Percentiles rank a stretch among this genome's conserved stretches.
These are phyloP conservation scores for Cladosporium oxysporum DNA, from an alignment of 2,329 filamentous ascomycete genomes.

Conservation along the genomic window DNA sequence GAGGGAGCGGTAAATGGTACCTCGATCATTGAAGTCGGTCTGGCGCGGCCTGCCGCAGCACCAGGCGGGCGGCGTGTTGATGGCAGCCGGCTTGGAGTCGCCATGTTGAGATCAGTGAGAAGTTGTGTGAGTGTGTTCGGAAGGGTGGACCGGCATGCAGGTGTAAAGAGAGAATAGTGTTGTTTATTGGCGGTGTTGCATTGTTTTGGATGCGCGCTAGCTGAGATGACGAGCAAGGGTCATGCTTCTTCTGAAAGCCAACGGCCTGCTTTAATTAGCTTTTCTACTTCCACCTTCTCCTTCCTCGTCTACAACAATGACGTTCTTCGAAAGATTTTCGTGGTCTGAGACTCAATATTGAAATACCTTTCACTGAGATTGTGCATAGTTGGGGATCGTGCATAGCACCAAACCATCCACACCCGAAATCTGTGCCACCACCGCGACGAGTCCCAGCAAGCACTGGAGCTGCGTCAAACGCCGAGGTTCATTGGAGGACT, in stretches of 20 bases:
- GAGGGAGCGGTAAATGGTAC: slow-evolving; percentile 24
- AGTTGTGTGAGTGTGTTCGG: background rate
- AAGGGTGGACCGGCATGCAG: background rate
- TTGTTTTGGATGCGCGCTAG: background rate
- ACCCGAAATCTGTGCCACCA: no score
- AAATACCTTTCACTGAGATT: no score
- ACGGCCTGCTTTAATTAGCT: background rate
- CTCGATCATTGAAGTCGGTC: slow-evolving; percentile 37
- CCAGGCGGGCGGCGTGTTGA: slow-evolving; percentile 26
- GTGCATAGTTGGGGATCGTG: no score
- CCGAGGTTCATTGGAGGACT: background rate
- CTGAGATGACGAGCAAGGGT: background rate
- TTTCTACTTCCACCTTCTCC: background rate
- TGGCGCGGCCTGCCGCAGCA: slow-evolving; percentile 22
- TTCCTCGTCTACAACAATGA: background rate
- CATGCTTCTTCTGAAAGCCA: background rate
- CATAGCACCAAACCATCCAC: no score
- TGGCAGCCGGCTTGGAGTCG: slow-evolving; percentile 29
- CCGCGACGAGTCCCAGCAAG: background rate
- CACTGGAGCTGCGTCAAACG: background rate
- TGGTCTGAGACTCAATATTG: no score
- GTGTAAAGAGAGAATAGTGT: background rate
- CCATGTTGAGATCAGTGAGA: background rate
- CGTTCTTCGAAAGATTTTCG: no score
- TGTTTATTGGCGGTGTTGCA: background rate